Conservation (phyloP, 768 basidiomycete genomes). For the Lactarius quietus region DNA sequence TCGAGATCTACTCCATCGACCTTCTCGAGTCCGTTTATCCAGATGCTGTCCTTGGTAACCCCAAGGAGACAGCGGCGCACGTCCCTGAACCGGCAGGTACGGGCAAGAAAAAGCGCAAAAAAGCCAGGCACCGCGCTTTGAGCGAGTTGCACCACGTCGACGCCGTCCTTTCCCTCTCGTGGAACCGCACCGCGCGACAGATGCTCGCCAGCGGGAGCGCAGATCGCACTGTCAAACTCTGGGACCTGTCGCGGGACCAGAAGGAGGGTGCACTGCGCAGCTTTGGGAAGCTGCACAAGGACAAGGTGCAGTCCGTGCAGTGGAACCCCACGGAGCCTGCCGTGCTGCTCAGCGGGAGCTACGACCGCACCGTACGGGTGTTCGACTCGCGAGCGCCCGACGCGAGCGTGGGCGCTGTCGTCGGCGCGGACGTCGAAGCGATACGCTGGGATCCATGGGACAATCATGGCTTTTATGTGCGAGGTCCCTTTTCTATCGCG, state of each 20-base stretch:
- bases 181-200: constrained; percentile 90
- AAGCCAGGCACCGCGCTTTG: constrained; percentile 59
- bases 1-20: constrained; percentile 98
- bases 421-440: constrained; percentile 92
- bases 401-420: constrained; percentile 74
- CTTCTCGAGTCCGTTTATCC: constrained; percentile 94
- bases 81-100: constrained; percentile 79
- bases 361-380: constrained; percentile 90
- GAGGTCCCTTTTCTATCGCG: too few relatives aligned
- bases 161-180: constrained; percentile 87
- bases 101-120: constrained; percentile 95
- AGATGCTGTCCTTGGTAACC: constrained; percentile 84
- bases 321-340: constrained; percentile 91
- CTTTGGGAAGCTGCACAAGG: constrained; percentile 77
- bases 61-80: constrained; percentile 77
- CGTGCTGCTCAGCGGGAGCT: constrained; percentile 89
- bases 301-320: constrained; percentile 94
- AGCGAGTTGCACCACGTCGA: constrained; percentile 83
- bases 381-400: constrained; percentile 89
- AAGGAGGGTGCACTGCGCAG: constrained; percentile 70
- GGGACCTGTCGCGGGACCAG: constrained; percentile 83
- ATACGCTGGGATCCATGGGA: constrained; percentile 97
- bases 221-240: constrained; percentile 93
- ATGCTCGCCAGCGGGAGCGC: constrained; percentile 90
- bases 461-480: constrained; percentile 47